Evolutionary conservation across 306 rosid species (phyloP), one percentile per base, ranked within the genome.

Genomic region (Glycine soja): DNA sequence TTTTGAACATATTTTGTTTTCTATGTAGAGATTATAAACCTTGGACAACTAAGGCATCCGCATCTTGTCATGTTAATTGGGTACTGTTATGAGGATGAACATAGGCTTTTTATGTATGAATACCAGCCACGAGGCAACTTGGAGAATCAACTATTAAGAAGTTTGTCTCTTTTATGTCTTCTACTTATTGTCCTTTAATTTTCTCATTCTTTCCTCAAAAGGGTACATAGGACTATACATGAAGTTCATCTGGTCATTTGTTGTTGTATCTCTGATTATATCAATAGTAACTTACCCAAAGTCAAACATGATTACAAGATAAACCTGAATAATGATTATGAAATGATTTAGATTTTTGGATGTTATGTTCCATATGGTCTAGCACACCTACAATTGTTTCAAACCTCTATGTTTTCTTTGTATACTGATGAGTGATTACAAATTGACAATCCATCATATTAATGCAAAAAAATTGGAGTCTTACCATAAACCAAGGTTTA

Each of bases 31-130:
- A 88, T 91, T 43, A 85, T 92, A 10, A 88, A 89, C 86, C 95
- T 92, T 69, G 93, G 97, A 56, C 97, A 92, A 76, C 84, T 92
- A 76, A 89, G 93, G 78, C 95, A 92, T 90, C 88, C 87, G 19
- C 86, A 92, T 84, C 92, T 92, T 50, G 97, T 92, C 13, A 89
- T 89, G 89, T 77, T 92, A 86, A 88, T 92, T 72, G 97, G 97
- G 40, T 92, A 92, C 50, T 92, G 97, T 73, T 82, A 86, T 48
- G 92, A 91, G 68, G 91, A 88, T 24, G 97, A 92, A 75, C 89
- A 92, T 62, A 82, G 97, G 88, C 93, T 91, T 64, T 80, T 92
- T 47, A 95, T 92, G 7, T 91, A 92, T 80, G 97, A 92, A 70
- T 87, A 85, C 87, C 89, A 91, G 90, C 71, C 87, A 59, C 89